A percentile compares a stretch with the other conserved stretches of the same genome.
Evolutionary conservation across 2,329 filamentous ascomycete species (phyloP).

Genomic region (Penicillium nordicum): DNA sequence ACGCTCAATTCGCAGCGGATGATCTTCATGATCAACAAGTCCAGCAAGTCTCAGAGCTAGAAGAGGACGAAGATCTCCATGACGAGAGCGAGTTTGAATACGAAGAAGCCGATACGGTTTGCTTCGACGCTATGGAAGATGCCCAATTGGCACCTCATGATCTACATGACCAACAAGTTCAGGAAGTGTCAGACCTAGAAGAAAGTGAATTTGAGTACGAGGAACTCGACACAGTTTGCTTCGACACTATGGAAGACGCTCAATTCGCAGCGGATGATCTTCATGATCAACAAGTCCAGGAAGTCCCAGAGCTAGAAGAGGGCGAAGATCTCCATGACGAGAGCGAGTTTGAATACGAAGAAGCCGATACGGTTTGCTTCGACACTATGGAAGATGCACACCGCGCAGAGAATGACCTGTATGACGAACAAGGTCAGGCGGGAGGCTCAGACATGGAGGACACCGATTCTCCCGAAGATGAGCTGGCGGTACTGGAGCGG

Average conservation of each 20-base stretch:
- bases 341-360: slow-evolving; percentile 4
- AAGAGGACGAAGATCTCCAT: neutral
- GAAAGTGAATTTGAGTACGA: slow-evolving; percentile 2
- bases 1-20: neutral
- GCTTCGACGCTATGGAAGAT: slow-evolving; percentile 7
- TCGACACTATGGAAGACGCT: slow-evolving; percentile 5
- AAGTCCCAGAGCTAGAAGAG: neutral
- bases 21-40: neutral
- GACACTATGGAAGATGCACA: slow-evolving; percentile 18
- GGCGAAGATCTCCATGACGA: neutral
- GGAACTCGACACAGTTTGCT: slow-evolving; percentile 11
- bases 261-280: neutral
- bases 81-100: neutral
- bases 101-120: slow-evolving; percentile 13
- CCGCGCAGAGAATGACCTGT: neutral
- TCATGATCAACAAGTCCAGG: neutral
- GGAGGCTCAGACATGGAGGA: neutral
- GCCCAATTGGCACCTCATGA: neutral
- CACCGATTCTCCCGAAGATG: neutral
- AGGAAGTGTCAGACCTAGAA: neutral
- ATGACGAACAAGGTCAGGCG: neutral
- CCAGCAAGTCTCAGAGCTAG: neutral
- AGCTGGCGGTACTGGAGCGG: neutral
- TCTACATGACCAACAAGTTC: neutral
- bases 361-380: slow-evolving; percentile 22